Conservation (phyloP, 805 yeast genomes). For the Ogataea parapolymorpha region DNA sequence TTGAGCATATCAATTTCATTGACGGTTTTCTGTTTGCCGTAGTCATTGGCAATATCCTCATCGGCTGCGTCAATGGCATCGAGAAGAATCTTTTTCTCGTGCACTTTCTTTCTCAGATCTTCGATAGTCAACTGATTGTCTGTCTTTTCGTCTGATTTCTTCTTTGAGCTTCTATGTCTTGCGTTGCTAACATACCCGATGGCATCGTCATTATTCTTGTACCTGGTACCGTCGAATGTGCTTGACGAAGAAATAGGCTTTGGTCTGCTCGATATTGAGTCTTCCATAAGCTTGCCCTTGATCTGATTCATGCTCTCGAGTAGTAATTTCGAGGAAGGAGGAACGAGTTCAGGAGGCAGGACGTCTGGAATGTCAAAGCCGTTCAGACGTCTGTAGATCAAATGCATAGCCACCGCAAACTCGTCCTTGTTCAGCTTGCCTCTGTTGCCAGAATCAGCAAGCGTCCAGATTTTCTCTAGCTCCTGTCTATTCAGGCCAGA, state of each 20-base stretch:
- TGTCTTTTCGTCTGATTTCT: conserved; percentile 26
- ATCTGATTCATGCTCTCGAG: conserved; percentile 68
- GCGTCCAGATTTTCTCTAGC: conserved; percentile 86
- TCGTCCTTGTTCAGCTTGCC: conserved; percentile 87
- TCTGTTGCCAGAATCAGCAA: conserved; percentile 76
- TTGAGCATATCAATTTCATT: conserved; percentile 66
- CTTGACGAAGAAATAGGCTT: conserved; percentile 27
- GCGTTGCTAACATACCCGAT: conserved; percentile 58
- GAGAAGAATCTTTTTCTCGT: conserved; percentile 67
- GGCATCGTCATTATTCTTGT: conserved; percentile 72
- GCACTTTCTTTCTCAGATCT: conserved; percentile 59
- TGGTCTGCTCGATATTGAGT: conserved; percentile 28
- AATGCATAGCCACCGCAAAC: conserved; percentile 96
- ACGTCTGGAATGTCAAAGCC: conserved; percentile 81
- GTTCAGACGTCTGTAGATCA: conserved; percentile 84
- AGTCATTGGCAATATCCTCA: conserved; percentile 36
- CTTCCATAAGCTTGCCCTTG: conserved; percentile 57
- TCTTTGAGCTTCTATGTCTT: conserved; percentile 46
- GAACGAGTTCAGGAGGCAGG: conserved; percentile 85
- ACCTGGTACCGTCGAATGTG: conserved; percentile 49
- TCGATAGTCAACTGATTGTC: conserved; percentile 42
- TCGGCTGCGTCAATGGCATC: conserved; percentile 72
- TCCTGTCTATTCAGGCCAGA: conserved; percentile 85
- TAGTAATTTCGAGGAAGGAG: conserved; percentile 76
- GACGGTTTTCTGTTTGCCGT: conserved; percentile 35